Conservation (phyloP, 2,329 filamentous ascomycete genomes). For the Berkeleyomyces basicola region DNA sequence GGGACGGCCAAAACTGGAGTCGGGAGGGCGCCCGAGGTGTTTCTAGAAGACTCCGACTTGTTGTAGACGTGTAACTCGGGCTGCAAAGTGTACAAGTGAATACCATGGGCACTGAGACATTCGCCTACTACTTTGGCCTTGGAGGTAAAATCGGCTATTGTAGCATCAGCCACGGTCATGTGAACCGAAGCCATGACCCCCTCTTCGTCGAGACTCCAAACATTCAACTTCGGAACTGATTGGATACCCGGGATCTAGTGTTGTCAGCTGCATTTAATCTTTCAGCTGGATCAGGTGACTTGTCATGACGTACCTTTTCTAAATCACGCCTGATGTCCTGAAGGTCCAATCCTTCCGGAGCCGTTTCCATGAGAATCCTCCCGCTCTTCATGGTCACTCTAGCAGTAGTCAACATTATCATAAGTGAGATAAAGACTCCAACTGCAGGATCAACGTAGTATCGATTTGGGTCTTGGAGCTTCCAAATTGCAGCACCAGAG, state of each 20-base stretch:
- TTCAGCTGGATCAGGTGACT: not conserved
- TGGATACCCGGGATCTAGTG: constrained; percentile 45
- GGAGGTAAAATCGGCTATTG: constrained; percentile 40
- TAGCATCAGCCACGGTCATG: constrained; percentile 42
- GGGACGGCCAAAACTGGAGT: not conserved
- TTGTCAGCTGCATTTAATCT: not conserved
- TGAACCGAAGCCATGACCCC: constrained; percentile 56
- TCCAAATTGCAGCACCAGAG: constrained; percentile 53
- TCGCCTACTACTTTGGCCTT: constrained; percentile 46
- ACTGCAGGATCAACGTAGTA: constrained; percentile 59
- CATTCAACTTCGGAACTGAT: constrained; percentile 54
- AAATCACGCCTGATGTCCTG: constrained; percentile 52
- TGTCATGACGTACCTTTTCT: constrained; percentile 33
- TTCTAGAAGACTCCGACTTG: not conserved
- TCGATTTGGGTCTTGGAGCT: constrained; percentile 35
- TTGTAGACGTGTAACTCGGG: constrained; percentile 31
- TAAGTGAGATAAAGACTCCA: constrained; percentile 52
- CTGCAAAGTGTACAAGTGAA: constrained; percentile 56
- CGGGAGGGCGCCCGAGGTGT: not conserved
- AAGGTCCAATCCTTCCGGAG: constrained; percentile 40
- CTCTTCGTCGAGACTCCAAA: constrained; percentile 56
- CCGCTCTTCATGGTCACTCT: constrained; percentile 47
- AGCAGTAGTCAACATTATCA: constrained; percentile 49
- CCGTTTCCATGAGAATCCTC: constrained; percentile 50
- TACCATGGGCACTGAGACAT: constrained; percentile 56